Base-by-base conservation (phyloP, 352 stramenopile genomes). In the Globisporangium barbulae region DNA sequence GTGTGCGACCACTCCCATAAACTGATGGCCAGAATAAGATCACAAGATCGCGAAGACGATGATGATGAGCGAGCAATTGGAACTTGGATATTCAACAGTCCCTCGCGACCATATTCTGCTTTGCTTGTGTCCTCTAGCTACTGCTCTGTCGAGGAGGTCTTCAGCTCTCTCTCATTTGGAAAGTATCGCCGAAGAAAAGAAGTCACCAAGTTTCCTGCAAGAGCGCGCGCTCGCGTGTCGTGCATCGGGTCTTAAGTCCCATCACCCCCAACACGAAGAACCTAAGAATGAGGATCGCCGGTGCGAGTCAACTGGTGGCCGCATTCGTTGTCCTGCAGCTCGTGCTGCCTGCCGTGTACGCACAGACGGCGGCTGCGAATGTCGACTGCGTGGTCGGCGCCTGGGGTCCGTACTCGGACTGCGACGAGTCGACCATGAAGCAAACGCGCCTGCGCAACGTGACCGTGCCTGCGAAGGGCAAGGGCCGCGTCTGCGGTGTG, bases 361-460 rank as follows among this genome's bases (percentile, higher is more conserved):
- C 49, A 30, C 39, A 37, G 25, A 53, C 50, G 3, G 19, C 59
- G 1, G 66, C 10, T 30, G 28, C 65, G 7, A 89, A 89, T 22
- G 66, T 78, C 6, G 79, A 89, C 65, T 89, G 79, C 28, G 75
- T 83, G 15, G 69, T 89, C 2, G 79, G 74, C 33, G 60, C 52
- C 2, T 88, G 80, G 78, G 53, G 74, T 3, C 12, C 49, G 0
- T 90, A 83, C 64, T 61, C 58, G 1, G 35, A 15, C 10, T 88
- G 79, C 44, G 63, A 79, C 37, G 71, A 73, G 25, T 13, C 64
- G 5, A 81, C 65, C 10, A 80, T 78, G 74, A 83, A 75, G 65
- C 76, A 85, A 49, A 72, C 65, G 13, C 72, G 74, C 6, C 68
- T 17, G 0, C 59, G 76, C 2, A 75, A 59, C 0, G 37, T 81